Evolutionary conservation across 2,329 filamentous ascomycete genomes (phyloP), one percentile per base, ranked within the genome.

Genomic region (Helotiales sp.): DNA sequence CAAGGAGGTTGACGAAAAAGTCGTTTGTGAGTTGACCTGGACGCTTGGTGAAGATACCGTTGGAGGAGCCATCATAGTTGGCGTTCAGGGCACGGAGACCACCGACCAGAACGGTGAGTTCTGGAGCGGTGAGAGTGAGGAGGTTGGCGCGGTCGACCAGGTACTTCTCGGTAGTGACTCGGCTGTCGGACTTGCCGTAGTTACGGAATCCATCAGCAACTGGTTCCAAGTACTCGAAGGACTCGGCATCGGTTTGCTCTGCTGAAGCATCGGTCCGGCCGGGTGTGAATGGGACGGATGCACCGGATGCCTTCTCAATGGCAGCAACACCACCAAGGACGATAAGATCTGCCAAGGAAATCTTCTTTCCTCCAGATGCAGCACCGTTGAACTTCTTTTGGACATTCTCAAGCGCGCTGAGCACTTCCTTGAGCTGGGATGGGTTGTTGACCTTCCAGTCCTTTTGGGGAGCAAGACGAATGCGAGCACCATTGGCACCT

Each of bases 1-100:
- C 90, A 26, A 94, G 85, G 1, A 94, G 83, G 81, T 93, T 93
- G 79, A 92, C 85, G 76, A 94, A 94, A 85, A 93, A 94, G 81
- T 93, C 91, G 79, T 91, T 93, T 75, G 88, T 91, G 74, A 94
- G 83, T 72, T 86, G 79, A 49, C 91, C 91, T 0, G 90, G 89
- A 7, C 82, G 83, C 72, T 84, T 83, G 65, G 91, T 94, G 75
- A 93, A 83, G 66, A 93, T 84, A 67, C 91, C 91, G 66, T 86
- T 79, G 26, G 82, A 76, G 0, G 90, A 92, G 49, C 88, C 88
- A 73, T 93, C 90, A 70, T 83, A 92, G 83, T 93, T 94, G 77
- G 86, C 82, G 76, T 87, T 86, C 61, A 94, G 82, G 1, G 83
- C 86, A 72, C 91, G 91, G 63, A 94, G 82, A 78, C 91, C 91